Evolutionary conservation across 78 protist genomes (phyloP), one percentile per base, ranked within the genome.

Genomic region (Diacronema lutheri): DNA sequence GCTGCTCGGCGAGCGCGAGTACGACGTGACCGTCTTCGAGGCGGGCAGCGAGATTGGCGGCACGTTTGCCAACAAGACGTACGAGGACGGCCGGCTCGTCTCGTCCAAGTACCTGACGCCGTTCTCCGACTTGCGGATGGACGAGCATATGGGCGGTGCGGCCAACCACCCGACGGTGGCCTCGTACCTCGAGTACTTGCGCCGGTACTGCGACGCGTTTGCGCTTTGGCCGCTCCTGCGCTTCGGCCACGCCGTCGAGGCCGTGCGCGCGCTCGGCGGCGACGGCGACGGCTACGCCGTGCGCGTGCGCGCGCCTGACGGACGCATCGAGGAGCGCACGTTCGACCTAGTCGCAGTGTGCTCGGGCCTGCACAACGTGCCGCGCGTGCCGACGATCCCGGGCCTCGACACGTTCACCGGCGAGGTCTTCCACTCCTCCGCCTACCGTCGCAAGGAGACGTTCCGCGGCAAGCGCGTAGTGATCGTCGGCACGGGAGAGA

Each of bases 61-160:
- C 31, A 41, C 73, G 21, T 80, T 80, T 21, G 57, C 6, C 4
- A 10, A 21, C 85, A 80, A 61, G 72, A 35, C 71, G 35, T 87
- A 87, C 58, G 90, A 87, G 11, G 74, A 64, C 11, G 80, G 64
- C 1, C 35, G 62, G 21, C 90, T 87, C 26, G 90, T 87, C 16
- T 60, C 77, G 19, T 50, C 73, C 50, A 68, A 58, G 31, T 38
- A 46, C 44, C 31, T 87, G 40, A 87, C 90, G 0, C 41, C 90
- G 57, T 87, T 81, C 83, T 72, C 86, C 16, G 90, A 87, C 65
- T 50, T 87, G 12, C 79, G 90, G 58, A 20, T 31, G 64, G 60
- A 55, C 60, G 57, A 40, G 19, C 13, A n/a, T n/a, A n/a, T 44
- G 50, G 16, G 16, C 16, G 16, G 19, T 25, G n/a, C 10, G 33